Evolutionary conservation across 495 filamentous ascomycete species (phyloP).

Genomic region (Acidiella bohemica): DNA sequence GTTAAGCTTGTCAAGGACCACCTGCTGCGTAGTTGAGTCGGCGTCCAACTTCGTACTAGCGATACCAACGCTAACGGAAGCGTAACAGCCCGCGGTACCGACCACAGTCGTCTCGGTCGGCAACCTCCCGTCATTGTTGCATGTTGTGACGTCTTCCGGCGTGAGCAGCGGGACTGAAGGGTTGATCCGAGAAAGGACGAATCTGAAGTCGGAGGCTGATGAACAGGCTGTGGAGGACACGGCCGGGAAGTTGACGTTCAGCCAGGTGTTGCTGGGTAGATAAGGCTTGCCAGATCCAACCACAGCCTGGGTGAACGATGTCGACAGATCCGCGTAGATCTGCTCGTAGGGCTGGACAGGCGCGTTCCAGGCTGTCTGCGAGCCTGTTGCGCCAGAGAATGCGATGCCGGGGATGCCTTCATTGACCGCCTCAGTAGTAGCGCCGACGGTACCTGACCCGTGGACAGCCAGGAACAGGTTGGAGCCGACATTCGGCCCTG

Average conservation of each 20-base stretch:
- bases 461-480: constrained; percentile 41
- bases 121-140: constrained; percentile 38
- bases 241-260: constrained; percentile 54
- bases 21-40: constrained; percentile 38
- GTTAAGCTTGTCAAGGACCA: constrained; percentile 42
- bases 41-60: constrained; percentile 45
- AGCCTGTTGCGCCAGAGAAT: constrained; percentile 42
- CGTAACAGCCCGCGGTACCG: constrained; percentile 39
- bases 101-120: constrained; percentile 44
- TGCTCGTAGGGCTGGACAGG: constrained; percentile 36
- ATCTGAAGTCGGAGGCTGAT: constrained; percentile 39
- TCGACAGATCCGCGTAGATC: constrained; percentile 48
- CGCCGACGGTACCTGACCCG: constrained; percentile 51
- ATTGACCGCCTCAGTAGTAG: constrained; percentile 43
- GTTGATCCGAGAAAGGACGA: constrained; percentile 47
- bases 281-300: constrained; percentile 45
- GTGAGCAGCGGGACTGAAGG: constrained; percentile 37
- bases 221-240: constrained; percentile 36
- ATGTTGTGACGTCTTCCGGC: constrained; percentile 41
- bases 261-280: constrained; percentile 42
- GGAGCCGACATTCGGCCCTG: constrained; percentile 51
- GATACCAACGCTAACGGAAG: constrained; percentile 49
- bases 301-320: constrained; percentile 41
- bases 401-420: constrained; percentile 49
- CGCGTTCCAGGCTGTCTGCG: constrained; percentile 39